Evolutionary conservation across 306 rosid species (phyloP).

Genomic region (Mucuna pruriens): DNA sequence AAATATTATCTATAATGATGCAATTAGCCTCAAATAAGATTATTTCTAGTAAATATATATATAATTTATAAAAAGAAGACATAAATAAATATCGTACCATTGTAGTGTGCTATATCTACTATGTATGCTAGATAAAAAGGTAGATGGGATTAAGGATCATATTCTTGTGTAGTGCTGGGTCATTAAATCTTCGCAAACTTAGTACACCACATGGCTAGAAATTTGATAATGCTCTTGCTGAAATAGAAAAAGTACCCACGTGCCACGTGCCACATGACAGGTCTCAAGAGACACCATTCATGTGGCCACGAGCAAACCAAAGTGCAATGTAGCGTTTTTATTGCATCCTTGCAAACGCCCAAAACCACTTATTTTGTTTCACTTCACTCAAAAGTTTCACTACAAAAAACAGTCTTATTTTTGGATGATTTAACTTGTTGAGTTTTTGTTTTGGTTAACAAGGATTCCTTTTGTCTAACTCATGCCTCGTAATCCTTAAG

Average conservation of each 20-base stretch:
- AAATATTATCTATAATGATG: too few relatives aligned
- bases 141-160: neutral
- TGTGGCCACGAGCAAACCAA: neutral
- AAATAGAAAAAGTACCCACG: constrained; percentile 22
- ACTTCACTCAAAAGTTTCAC: too few relatives aligned
- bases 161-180: neutral
- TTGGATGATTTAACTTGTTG: too few relatives aligned
- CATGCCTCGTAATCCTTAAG: too few relatives aligned
- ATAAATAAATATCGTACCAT: neutral
- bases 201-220: neutral
- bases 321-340: neutral
- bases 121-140: neutral
- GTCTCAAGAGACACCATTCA: constrained; percentile 2
- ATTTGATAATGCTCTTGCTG: constrained; percentile 6
- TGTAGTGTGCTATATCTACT: neutral
- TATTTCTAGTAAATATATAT: too few relatives aligned
- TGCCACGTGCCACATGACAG: constrained; percentile 20
- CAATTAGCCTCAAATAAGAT: too few relatives aligned
- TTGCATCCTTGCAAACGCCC: too few relatives aligned
- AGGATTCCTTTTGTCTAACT: too few relatives aligned
- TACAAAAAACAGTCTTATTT: too few relatives aligned
- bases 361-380: too few relatives aligned
- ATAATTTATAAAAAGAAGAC: too few relatives aligned
- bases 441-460: too few relatives aligned
- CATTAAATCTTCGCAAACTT: neutral